These are phyloP conservation scores for Aristolochia fimbriata DNA, from an alignment of 164 flowering plant species.

Conservation along the genomic window DNA sequence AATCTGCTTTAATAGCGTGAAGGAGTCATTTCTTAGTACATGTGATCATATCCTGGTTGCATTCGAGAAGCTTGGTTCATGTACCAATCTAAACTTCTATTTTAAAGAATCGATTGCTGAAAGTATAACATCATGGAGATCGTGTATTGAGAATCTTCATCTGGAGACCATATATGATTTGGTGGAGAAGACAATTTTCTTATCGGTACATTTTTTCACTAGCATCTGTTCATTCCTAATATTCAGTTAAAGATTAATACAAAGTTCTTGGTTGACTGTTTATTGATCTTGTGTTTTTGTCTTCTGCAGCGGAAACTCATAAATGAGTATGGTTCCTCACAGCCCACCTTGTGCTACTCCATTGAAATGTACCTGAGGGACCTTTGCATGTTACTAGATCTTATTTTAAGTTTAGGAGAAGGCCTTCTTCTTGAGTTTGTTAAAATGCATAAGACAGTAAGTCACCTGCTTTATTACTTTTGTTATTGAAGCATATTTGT, in stretches of 20 bases:
- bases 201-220: slow-evolving; percentile 34
- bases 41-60: slow-evolving; percentile 19
- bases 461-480: slow-evolving; percentile 10
- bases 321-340: slow-evolving; percentile 15
- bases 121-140: slow-evolving; percentile 45
- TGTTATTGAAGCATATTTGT: not conserved
- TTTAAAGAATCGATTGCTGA: slow-evolving; percentile 24
- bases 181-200: slow-evolving; percentile 25
- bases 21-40: slow-evolving; percentile 6
- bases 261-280: not conserved
- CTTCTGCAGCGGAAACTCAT: slow-evolving; percentile 40
- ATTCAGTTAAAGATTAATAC: too few species aligned
- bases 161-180: slow-evolving; percentile 37
- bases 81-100: slow-evolving; percentile 6
- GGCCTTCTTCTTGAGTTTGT: slow-evolving; percentile 56
- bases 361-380: slow-evolving; percentile 24
- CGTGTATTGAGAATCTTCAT: slow-evolving; percentile 21
- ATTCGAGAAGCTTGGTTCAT: slow-evolving; percentile 26
- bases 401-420: slow-evolving; percentile 39
- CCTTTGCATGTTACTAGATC: slow-evolving; percentile 28
- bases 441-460: slow-evolving; percentile 50
- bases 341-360: slow-evolving; percentile 12
- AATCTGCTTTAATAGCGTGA: slow-evolving; percentile 27
- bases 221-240: not conserved
- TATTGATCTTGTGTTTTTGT: slow-evolving; percentile 2